These are phyloP conservation scores for Fraxinus sp. DNA, from an alignment of 305 asterid species.

Conservation along the genomic window DNA sequence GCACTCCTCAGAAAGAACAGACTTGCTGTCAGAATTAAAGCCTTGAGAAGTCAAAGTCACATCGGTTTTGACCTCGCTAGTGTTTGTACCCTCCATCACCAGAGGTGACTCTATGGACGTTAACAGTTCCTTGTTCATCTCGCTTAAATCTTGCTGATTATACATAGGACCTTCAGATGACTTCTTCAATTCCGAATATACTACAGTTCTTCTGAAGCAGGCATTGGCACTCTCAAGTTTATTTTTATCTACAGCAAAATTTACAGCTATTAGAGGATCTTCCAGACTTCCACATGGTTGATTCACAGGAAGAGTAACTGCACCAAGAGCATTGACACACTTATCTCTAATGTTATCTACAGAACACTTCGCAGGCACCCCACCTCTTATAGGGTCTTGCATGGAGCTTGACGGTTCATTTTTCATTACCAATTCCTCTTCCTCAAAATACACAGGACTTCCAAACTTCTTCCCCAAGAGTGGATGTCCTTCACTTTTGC, in stretches of 20 bases:
- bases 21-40: conserved; percentile 29
- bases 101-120: conserved; percentile 21
- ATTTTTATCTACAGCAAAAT: conserved; percentile 25
- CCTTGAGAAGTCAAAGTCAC: conserved; percentile 24
- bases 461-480: conserved; percentile 23
- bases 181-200: conserved; percentile 10
- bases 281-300: conserved; percentile 18
- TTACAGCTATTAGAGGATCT: conserved; percentile 24
- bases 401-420: conserved; percentile 19
- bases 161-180: conserved; percentile 18
- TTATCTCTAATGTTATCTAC: neutral
- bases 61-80: conserved; percentile 22
- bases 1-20: conserved; percentile 29
- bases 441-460: conserved; percentile 21
- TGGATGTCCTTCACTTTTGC: conserved; percentile 10
- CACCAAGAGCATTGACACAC: conserved; percentile 15
- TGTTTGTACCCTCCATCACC: conserved; percentile 25
- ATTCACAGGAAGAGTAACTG: conserved; percentile 12
- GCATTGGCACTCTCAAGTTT: conserved; percentile 21
- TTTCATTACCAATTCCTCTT: conserved; percentile 18
- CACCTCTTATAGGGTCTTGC: conserved; percentile 23
- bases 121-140: conserved; percentile 13
- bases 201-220: conserved; percentile 20
- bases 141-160: conserved; percentile 1
- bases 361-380: neutral